A percentile compares a stretch with the other conserved stretches of the same genome.
These are phyloP conservation scores for Spizellomyces sp. DNA, from an alignment of 192 early-diverging fungal species.

Conservation along the genomic window DNA sequence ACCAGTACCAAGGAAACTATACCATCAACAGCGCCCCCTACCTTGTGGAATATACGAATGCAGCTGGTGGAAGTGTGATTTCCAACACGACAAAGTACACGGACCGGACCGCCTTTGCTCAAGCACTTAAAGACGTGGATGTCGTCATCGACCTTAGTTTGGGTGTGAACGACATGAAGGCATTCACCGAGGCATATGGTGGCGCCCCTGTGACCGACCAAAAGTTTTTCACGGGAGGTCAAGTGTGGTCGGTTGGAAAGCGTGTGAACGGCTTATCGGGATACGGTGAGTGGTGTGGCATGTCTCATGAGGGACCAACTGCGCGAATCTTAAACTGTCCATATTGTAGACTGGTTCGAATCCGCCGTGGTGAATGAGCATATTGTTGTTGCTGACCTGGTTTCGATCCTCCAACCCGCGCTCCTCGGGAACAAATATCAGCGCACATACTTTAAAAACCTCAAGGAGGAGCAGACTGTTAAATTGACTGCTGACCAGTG, in stretches of 20 bases:
- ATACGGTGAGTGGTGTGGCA: background rate
- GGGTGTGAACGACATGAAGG: background rate
- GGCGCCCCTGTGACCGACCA: background rate
- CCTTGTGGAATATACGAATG: background rate
- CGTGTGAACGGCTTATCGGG: background rate
- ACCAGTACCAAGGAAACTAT: conserved; percentile 5
- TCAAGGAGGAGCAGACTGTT: background rate
- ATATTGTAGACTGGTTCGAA: conserved; percentile 10
- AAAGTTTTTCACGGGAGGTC: background rate
- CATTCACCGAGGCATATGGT: conserved; percentile 1
- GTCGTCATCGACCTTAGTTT: background rate
- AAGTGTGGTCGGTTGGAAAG: conserved; percentile 19
- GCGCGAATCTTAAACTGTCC: too few species aligned
- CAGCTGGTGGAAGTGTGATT: background rate
- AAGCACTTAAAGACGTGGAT: background rate
- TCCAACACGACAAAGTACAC: background rate
- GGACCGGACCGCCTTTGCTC: background rate
- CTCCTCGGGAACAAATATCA: conserved; percentile 4
- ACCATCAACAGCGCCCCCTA: background rate
- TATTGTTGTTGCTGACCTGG: conserved; percentile 21
- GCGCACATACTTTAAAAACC: conserved; percentile 16
- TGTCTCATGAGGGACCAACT: too few species aligned
- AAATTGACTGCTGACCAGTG: conserved; percentile 1
- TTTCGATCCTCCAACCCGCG: conserved; percentile 16
- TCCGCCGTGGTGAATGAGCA: conserved; percentile 14